Conservation (phyloP, 2,329 filamentous ascomycete genomes). For the Diaporthe nobilis region DNA sequence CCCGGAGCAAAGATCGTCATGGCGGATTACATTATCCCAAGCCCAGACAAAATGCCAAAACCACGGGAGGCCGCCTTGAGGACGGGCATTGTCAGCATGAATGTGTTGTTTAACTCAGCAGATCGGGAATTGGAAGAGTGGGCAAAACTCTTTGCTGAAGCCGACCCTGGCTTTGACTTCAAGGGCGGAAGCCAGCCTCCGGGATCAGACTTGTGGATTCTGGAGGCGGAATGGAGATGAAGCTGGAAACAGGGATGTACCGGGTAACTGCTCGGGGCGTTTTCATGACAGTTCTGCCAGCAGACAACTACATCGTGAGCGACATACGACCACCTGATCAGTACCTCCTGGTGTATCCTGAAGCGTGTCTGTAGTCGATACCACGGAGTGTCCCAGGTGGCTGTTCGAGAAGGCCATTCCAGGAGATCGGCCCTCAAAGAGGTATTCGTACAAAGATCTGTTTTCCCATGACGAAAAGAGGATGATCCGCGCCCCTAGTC, state of each 20-base stretch:
- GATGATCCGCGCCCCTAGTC: too few species aligned
- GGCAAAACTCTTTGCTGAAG: conserved; percentile 13
- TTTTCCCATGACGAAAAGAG: too few species aligned
- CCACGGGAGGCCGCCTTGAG: neutral
- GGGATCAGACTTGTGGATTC: conserved; percentile 15
- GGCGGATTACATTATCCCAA: conserved; percentile 47
- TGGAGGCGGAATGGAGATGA: conserved; percentile 8
- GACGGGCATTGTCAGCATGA: conserved; percentile 15
- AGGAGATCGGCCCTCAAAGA: too few species aligned
- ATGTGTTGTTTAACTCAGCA: conserved; percentile 25
- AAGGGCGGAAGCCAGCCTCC: conserved; percentile 19
- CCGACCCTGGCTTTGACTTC: conserved; percentile 7
- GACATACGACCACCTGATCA: too few species aligned
- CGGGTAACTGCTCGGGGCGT: neutral
- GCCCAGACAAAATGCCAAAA: conserved; percentile 41
- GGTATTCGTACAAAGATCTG: too few species aligned
- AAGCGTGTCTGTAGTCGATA: too few species aligned
- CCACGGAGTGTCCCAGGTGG: too few species aligned
- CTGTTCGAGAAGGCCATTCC: too few species aligned
- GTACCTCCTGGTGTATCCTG: too few species aligned
- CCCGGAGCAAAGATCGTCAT: conserved; percentile 47
- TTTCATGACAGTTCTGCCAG: neutral
- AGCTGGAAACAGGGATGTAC: neutral
- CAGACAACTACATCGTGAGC: too few species aligned
- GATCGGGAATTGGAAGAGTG: conserved; percentile 30